Conservation (phyloP, 2,329 filamentous ascomycete genomes). For the Fusarium papillatum region DNA sequence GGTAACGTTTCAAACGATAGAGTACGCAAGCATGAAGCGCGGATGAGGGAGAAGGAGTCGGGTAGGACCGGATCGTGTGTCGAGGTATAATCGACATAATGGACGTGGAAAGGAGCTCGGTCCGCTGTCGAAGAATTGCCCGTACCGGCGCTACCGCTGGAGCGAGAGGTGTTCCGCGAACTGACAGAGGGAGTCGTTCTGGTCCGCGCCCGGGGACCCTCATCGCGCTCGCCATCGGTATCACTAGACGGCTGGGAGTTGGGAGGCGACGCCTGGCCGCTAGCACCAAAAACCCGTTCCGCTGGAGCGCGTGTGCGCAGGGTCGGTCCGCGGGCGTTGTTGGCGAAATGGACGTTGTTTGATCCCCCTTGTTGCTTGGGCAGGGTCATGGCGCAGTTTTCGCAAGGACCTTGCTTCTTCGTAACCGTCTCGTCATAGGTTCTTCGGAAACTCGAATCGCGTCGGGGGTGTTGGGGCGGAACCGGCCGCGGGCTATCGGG, state of each 20-base stretch:
- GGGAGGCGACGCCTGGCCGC: conserved; percentile 63
- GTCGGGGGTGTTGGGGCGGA: conserved; percentile 54
- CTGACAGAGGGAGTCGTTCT: conserved; percentile 59
- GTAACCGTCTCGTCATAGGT: conserved; percentile 77
- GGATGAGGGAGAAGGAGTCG: conserved; percentile 75
- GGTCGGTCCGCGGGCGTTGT: conserved; percentile 65
- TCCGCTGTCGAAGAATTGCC: conserved; percentile 65
- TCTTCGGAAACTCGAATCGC: conserved; percentile 71
- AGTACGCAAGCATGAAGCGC: conserved; percentile 75
- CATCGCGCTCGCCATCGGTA: conserved; percentile 65
- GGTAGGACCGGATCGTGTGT: conserved; percentile 74
- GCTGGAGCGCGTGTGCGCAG: conserved; percentile 72
- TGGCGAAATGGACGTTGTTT: conserved; percentile 45
- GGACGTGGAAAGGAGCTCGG: conserved; percentile 65
- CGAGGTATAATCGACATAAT: conserved; percentile 77
- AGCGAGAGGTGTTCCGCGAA: conserved; percentile 63
- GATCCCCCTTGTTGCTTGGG: conserved; percentile 47
- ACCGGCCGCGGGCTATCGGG: conserved; percentile 68
- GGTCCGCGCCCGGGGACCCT: conserved; percentile 52
- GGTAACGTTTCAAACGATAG: conserved; percentile 77
- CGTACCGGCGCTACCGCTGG: conserved; percentile 59
- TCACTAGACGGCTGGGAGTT: conserved; percentile 66
- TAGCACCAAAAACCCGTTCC: conserved; percentile 67
- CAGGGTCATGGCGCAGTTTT: conserved; percentile 77
- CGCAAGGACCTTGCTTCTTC: conserved; percentile 73